Evolutionary conservation across 768 basidiomycete genomes (phyloP), one percentile per base, ranked within the genome.

Genomic region (Suillus sp.): DNA sequence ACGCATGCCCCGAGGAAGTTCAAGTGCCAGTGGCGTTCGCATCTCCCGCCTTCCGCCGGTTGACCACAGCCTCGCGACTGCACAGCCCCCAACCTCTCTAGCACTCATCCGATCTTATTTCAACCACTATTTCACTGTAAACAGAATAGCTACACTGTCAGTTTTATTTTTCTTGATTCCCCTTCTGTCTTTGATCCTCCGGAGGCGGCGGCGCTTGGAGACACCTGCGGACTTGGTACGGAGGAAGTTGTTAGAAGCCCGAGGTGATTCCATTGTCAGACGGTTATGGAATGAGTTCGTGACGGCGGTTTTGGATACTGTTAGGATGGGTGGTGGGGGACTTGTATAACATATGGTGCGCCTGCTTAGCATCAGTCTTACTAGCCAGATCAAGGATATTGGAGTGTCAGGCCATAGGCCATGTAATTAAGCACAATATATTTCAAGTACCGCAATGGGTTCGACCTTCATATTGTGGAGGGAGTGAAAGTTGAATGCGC

Each of bases 291-390:
- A 74, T 22, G 85, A 85, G 68, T 68, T 82, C 8, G 67, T 83
- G 4, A 79, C 81, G 48, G 85, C 81, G 6, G 78, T 93, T 18
- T 72, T 76, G 54, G 91, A 93, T 76, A 88, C 89, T 4, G 80
- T 90, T 37, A 82, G 79, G 68, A 92, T 93, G 91, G 91, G 86
- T 1, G 91, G 89, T 22, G 84, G 88, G 66, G 91, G 91, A 22
- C 74, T 91, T 63, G 88, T 88, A 50, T 91, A 73, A 77, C 51
- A 6, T 16, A n/a, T 13, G 9, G 20, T 13, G 42, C 25, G 25
- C 27, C 16, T 50, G 48, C 16, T 18, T 8, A 27, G 48, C 27
- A 50, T 50, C 27, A 8, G 2, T 27, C 48, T 47, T 18, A 16
- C 25, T 27, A 27, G 48, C 16, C 16, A 50, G 48, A 27, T 5